A percentile compares a stretch with the other conserved stretches of the same genome.
These are phyloP conservation scores for Aleurites moluccanus DNA, from an alignment of 441 rosid species.

Conservation along the genomic window DNA sequence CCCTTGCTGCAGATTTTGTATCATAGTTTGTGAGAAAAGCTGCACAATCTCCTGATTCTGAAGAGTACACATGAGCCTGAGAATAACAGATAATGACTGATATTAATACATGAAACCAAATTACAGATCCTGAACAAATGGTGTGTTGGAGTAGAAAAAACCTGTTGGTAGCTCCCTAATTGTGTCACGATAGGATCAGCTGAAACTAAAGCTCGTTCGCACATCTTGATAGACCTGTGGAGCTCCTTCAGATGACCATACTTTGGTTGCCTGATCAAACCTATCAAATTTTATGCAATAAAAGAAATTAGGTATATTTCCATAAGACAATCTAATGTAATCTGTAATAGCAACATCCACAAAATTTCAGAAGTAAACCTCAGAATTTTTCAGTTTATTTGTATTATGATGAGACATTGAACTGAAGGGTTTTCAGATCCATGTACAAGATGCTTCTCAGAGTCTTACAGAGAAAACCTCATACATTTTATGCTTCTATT, in stretches of 20 bases:
- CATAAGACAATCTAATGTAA: neutral
- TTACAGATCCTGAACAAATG: constrained; percentile 8
- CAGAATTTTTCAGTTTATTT: too few relatives aligned
- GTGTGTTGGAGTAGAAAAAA: constrained; percentile 25
- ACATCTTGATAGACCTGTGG: constrained; percentile 89
- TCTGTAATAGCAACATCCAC: too few relatives aligned
- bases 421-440: too few relatives aligned
- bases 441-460: too few relatives aligned
- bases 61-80: constrained; percentile 77
- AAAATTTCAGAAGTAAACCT: too few relatives aligned
- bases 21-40: constrained; percentile 96
- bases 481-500: too few relatives aligned
- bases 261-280: constrained; percentile 90
- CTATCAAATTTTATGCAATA: constrained; percentile 36
- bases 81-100: constrained; percentile 19
- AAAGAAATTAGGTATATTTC: constrained; percentile 22
- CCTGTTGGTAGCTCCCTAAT: constrained; percentile 86
- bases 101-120: constrained; percentile 15
- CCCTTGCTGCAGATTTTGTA: constrained; percentile 71
- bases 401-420: too few relatives aligned
- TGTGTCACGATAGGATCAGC: constrained; percentile 79
- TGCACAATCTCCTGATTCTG: constrained; percentile 87
- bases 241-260: constrained; percentile 96
- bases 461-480: too few relatives aligned
- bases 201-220: constrained; percentile 75